A percentile compares a stretch with the other conserved stretches of the same genome.
These are phyloP conservation scores for Spathaspora girioi DNA, from an alignment of 805 yeast genomes.

Conservation along the genomic window DNA sequence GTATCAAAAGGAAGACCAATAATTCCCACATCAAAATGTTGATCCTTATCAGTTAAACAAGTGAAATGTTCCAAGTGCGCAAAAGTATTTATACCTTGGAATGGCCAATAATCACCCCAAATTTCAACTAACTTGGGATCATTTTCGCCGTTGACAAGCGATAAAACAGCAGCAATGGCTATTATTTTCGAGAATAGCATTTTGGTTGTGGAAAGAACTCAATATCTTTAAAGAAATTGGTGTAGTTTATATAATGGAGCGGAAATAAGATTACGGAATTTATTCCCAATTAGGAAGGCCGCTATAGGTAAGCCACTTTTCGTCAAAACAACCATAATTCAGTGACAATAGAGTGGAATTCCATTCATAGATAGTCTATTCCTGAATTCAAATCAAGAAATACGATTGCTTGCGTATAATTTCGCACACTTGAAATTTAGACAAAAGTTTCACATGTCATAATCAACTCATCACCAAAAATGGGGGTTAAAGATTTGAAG, in stretches of 20 bases:
- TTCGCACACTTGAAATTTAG: background rate
- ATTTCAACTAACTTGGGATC: conserved; percentile 45
- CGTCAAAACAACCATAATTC: background rate
- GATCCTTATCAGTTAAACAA: conserved; percentile 50
- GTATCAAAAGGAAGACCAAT: conserved; percentile 85
- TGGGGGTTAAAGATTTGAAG: conserved; percentile 5
- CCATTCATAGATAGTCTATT: too few species aligned
- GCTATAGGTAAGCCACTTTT: background rate
- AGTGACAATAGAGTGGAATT: too few species aligned
- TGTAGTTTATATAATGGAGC: background rate
- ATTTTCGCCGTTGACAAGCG: background rate
- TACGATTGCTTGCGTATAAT: too few species aligned
- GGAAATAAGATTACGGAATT: background rate
- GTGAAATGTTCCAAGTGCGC: conserved; percentile 65
- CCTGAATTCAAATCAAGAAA: too few species aligned
- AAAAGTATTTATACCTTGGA: conserved; percentile 63
- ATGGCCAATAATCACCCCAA: conserved; percentile 78
- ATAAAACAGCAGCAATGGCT: background rate
- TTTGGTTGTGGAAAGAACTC: background rate
- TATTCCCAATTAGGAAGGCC: background rate
- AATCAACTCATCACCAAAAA: background rate
- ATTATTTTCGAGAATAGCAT: background rate
- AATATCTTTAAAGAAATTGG: background rate
- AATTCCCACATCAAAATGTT: conserved; percentile 62
- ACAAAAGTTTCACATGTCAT: background rate